phyloP scores from a whole-genome alignment of 139 green algal genomes.

The Coelastrella sp. region DNA sequence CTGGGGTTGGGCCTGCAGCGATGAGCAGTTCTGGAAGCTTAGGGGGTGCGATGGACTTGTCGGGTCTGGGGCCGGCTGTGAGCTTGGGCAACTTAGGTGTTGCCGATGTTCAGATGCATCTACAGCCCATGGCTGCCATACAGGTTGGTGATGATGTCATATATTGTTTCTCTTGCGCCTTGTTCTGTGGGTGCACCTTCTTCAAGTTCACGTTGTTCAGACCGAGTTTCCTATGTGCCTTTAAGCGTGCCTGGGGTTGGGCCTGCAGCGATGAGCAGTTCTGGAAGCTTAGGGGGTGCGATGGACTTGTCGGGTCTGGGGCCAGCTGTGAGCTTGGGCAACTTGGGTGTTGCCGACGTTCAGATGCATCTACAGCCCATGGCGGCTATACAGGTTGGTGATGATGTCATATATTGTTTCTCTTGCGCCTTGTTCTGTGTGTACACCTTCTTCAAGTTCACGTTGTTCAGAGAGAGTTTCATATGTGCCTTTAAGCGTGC shows the following conservation, averaged over 20 bases:
- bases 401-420: not conserved
- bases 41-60: not conserved
- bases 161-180: too few relatives aligned
- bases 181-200: not conserved
- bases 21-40: not conserved
- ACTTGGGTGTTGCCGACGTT: not conserved
- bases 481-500: too few relatives aligned
- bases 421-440: not conserved
- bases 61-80: not conserved
- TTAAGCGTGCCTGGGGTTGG: too few relatives aligned
- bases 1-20: not conserved
- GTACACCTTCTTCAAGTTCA: not conserved
- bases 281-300: not conserved
- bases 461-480: too few relatives aligned
- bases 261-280: not conserved
- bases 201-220: too few relatives aligned
- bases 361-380: conserved; percentile 24
- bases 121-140: conserved; percentile 22
- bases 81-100: not conserved
- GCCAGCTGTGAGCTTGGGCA: not conserved
- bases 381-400: not conserved
- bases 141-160: conserved; percentile 1
- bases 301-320: not conserved
- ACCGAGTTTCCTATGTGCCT: too few relatives aligned
- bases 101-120: not conserved